Evolutionary conservation across 805 yeast species (phyloP).

Genomic region (Cyberlindnera xishuangbannaensis): DNA sequence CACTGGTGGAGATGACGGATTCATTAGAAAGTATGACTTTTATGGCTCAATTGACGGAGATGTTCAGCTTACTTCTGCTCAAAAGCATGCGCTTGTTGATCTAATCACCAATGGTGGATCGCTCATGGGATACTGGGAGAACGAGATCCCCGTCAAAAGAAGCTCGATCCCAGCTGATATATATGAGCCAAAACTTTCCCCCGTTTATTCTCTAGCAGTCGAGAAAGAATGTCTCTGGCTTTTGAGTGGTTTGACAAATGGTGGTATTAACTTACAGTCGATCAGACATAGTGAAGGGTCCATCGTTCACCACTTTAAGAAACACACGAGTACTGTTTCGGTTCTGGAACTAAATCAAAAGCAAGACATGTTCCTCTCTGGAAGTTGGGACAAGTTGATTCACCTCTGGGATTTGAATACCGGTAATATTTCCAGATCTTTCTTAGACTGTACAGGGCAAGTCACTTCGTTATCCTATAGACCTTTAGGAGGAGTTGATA

Average conservation of each 20-base stretch:
- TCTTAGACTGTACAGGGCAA: conserved; percentile 65
- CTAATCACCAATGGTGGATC: conserved; percentile 82
- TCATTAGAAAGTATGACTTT: conserved; percentile 83
- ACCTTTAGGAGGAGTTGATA: conserved; percentile 36
- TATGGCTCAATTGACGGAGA: conserved; percentile 82
- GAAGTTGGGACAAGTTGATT: conserved; percentile 85
- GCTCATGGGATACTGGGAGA: conserved; percentile 86
- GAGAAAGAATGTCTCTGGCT: conserved; percentile 83
- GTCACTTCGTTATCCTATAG: conserved; percentile 69
- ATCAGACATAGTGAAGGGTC: conserved; percentile 78
- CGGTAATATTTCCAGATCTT: conserved; percentile 49
- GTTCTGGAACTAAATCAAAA: conserved; percentile 54
- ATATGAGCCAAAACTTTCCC: conserved; percentile 59
- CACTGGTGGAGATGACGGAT: conserved; percentile 96
- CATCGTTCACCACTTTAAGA: conserved; percentile 67
- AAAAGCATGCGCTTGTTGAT: conserved; percentile 83
- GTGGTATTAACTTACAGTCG: conserved; percentile 84
- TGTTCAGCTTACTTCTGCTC: conserved; percentile 83
- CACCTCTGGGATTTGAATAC: conserved; percentile 82
- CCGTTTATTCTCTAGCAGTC: conserved; percentile 82
- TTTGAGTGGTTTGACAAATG: conserved; percentile 71
- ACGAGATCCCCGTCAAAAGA: conserved; percentile 74
- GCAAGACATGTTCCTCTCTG: conserved; percentile 67
- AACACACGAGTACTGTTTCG: conserved; percentile 73
- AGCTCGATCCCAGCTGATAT: conserved; percentile 30